A percentile compares a stretch with the other conserved stretches of the same genome.
Evolutionary conservation across 257 asterid species (phyloP).

Genomic region (Jacaranda copaia): DNA sequence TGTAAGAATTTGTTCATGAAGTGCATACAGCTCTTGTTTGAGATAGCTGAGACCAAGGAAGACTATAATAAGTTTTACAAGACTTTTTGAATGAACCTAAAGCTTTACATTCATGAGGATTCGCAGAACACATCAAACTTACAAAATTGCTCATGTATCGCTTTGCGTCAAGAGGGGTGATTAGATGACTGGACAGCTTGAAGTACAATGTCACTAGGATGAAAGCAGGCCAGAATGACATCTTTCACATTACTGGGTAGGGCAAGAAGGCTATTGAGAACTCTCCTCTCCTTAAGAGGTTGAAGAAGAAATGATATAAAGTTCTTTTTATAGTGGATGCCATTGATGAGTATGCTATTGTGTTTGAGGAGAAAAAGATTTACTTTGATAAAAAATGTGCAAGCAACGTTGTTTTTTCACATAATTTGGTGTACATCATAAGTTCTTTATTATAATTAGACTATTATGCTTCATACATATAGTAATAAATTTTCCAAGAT

Average conservation of each 20-base stretch:
- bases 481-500: too few relatives aligned
- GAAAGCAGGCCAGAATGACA: constrained; percentile 73
- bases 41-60: constrained; percentile 78
- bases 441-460: too few relatives aligned
- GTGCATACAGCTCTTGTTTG: constrained; percentile 69
- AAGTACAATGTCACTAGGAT: constrained; percentile 77
- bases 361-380: constrained; percentile 70
- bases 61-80: constrained; percentile 70
- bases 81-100: constrained; percentile 70
- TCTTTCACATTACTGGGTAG: constrained; percentile 74
- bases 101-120: constrained; percentile 75
- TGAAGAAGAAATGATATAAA: constrained; percentile 72
- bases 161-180: constrained; percentile 75
- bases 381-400: too few relatives aligned
- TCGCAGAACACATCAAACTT: constrained; percentile 62
- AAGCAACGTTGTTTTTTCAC: too few relatives aligned
- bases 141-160: constrained; percentile 65
- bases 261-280: constrained; percentile 81
- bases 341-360: constrained; percentile 68
- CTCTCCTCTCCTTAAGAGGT: constrained; percentile 72
- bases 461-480: too few relatives aligned
- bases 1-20: constrained; percentile 79
- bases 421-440: too few relatives aligned
- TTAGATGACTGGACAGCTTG: constrained; percentile 68
- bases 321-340: constrained; percentile 76